A percentile compares a stretch with the other conserved stretches of the same genome.
phyloP scores from a whole-genome alignment of 495 filamentous ascomycete genomes.

The Aspergillus wentii region DNA sequence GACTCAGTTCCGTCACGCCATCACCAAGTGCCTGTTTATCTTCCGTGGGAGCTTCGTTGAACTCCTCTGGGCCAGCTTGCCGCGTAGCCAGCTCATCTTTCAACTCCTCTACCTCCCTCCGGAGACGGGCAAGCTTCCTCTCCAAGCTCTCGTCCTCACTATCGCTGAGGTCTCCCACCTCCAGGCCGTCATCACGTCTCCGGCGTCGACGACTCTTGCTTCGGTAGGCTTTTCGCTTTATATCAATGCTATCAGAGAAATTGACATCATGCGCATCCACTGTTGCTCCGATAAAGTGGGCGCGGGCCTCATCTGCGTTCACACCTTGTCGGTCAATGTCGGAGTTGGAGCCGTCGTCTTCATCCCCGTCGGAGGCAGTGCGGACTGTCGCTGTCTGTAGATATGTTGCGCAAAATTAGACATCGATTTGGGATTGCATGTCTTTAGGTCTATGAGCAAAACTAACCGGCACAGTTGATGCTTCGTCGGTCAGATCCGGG shows the following conservation, averaged over 20 bases:
- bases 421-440: no score
- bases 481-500: constrained; percentile 83
- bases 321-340: constrained; percentile 71
- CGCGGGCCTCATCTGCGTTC: constrained; percentile 71
- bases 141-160: constrained; percentile 69
- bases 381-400: constrained; percentile 58
- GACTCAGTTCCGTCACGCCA: constrained; percentile 56
- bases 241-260: constrained; percentile 75
- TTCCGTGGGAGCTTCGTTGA: constrained; percentile 20
- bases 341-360: constrained; percentile 44
- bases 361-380: constrained; percentile 61
- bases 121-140: constrained; percentile 70
- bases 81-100: constrained; percentile 55
- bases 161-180: constrained; percentile 62
- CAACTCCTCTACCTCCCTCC: constrained; percentile 72
- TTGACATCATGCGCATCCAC: constrained; percentile 71
- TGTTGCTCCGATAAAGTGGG: constrained; percentile 67
- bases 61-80: constrained; percentile 6
- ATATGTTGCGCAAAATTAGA: neutral
- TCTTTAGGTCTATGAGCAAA: no score
- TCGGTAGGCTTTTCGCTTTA: constrained; percentile 76
- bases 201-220: constrained; percentile 62
- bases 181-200: constrained; percentile 46
- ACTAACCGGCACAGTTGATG: constrained; percentile 72
- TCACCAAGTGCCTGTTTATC: constrained; percentile 32